Conservation (phyloP, 1,139 yeast species). For the Candida neerlandica region DNA sequence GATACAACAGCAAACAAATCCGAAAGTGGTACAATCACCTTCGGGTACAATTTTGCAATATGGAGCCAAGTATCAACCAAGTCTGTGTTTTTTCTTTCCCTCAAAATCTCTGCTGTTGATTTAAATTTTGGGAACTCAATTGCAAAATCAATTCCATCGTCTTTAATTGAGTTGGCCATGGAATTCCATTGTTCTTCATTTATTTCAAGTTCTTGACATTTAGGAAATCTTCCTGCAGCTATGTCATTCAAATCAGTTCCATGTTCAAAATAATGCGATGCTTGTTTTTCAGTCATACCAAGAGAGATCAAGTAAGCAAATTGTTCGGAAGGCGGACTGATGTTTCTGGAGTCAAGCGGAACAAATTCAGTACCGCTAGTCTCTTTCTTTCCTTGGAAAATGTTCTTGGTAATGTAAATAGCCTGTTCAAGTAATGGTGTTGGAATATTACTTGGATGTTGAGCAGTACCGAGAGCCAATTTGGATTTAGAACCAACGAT, state of each 20-base stretch:
- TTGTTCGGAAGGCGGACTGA: conserved; percentile 55
- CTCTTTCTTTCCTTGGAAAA: conserved; percentile 29
- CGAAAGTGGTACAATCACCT: conserved; percentile 50
- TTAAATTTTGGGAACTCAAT: conserved; percentile 17
- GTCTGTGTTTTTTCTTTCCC: conserved; percentile 32
- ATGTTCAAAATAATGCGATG: conserved; percentile 40
- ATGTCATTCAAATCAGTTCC: conserved; percentile 24
- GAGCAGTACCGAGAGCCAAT: conserved; percentile 12
- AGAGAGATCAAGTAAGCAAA: conserved; percentile 45
- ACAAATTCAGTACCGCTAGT: conserved; percentile 35
- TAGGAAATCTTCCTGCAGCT: conserved; percentile 24
- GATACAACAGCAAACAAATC: conserved; percentile 36
- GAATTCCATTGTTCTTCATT: conserved; percentile 26
- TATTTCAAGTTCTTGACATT: conserved; percentile 26
- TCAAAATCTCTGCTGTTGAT: conserved; percentile 17
- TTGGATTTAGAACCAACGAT: conserved; percentile 27
- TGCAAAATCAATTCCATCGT: conserved; percentile 20
- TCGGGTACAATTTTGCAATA: conserved; percentile 53
- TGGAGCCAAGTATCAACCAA: conserved; percentile 51
- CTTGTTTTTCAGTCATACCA: conserved; percentile 48
- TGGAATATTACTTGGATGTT: conserved; percentile 25
- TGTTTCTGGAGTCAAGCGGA: conserved; percentile 50
- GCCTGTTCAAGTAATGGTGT: conserved; percentile 37
- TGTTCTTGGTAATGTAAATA: conserved; percentile 35
- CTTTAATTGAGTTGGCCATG: conserved; percentile 15